These are phyloP conservation scores for Dalechampia spathulata DNA, from an alignment of 441 rosid species.

Conservation along the genomic window DNA sequence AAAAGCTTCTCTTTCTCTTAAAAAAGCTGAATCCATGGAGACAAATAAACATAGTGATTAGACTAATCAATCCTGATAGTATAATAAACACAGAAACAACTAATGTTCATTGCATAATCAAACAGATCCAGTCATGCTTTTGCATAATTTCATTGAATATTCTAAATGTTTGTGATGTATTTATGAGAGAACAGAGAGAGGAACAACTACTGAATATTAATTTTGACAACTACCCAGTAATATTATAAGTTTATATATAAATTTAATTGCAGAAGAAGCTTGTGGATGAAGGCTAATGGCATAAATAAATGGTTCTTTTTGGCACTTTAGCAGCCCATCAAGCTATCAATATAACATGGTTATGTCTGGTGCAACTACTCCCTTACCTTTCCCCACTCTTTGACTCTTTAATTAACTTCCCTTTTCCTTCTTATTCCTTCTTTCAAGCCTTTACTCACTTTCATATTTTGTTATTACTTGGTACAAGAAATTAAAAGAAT, in stretches of 20 bases:
- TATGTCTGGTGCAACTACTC: constrained; percentile 24
- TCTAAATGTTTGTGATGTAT: constrained; percentile 17
- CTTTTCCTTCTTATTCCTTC: background rate
- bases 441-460: background rate
- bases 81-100: background rate
- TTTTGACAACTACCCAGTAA: constrained; percentile 13
- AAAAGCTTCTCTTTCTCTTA: background rate
- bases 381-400: background rate
- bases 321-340: constrained; percentile 7
- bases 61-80: background rate
- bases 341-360: constrained; percentile 1
- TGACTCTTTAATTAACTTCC: background rate
- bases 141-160: constrained; percentile 19
- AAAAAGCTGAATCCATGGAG: constrained; percentile 3
- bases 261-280: background rate
- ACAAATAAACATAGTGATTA: constrained; percentile 1
- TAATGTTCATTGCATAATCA: constrained; percentile 26
- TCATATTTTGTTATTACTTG: too few relatives aligned
- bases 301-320: constrained; percentile 11
- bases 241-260: too few relatives aligned
- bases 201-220: too few relatives aligned
- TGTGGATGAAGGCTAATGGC: constrained; percentile 12
- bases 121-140: constrained; percentile 18
- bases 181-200: too few relatives aligned
- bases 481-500: too few relatives aligned